A percentile compares a stretch with the other conserved stretches of the same genome.
Conservation (phyloP, 768 basidiomycete species). For the Butyriboletus loyo region DNA sequence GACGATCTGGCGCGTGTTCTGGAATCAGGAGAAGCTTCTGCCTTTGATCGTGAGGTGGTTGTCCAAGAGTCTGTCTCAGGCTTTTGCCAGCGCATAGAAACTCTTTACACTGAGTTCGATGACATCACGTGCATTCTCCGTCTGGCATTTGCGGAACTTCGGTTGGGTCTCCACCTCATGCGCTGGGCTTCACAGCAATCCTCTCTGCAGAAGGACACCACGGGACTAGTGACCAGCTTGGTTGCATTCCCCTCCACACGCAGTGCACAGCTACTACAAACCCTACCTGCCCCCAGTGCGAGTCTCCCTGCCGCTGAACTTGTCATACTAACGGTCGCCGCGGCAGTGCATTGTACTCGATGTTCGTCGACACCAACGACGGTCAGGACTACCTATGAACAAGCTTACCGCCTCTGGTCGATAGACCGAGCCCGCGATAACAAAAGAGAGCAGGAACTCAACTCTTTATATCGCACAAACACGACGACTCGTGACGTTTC, state of each 20-base stretch:
- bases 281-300: conserved; percentile 11
- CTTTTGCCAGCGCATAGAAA: conserved; percentile 69
- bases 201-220: conserved; percentile 16
- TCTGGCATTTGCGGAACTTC: conserved; percentile 60
- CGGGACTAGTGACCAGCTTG: conserved; percentile 34
- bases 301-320: conserved; percentile 27
- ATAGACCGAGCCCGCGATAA: conserved; percentile 71
- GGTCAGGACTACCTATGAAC: conserved; percentile 60
- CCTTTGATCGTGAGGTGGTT: conserved; percentile 57
- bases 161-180: conserved; percentile 67
- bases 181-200: conserved; percentile 26
- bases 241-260: conserved; percentile 53
- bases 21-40: conserved; percentile 35
- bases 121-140: conserved; percentile 72
- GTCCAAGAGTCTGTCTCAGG: conserved; percentile 77
- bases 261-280: conserved; percentile 39
- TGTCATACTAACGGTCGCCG: conserved; percentile 45
- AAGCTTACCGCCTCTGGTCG: conserved; percentile 77
- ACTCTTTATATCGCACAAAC: conserved; percentile 73
- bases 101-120: conserved; percentile 62
- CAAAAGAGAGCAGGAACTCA: conserved; percentile 58
- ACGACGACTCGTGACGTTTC: conserved; percentile 49
- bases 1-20: conserved; percentile 43
- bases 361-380: conserved; percentile 1
- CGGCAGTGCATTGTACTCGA: conserved; percentile 28